phyloP scores from a whole-genome alignment of 805 yeast species.

The Candida patagonica region DNA sequence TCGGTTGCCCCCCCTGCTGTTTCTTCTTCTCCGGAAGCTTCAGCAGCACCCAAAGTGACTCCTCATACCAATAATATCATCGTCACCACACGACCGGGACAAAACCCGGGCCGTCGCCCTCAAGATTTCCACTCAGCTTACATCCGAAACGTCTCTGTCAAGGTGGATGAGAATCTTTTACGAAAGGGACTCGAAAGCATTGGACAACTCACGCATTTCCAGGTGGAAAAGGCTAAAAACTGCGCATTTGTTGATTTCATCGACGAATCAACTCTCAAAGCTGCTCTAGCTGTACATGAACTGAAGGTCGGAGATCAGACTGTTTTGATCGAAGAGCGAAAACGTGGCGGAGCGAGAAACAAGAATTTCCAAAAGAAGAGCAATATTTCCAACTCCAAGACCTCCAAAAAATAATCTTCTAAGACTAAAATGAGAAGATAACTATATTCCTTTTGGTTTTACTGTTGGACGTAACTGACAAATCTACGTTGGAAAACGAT shows the following conservation, averaged over 20 bases:
- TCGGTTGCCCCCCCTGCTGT: slow-evolving; percentile 1
- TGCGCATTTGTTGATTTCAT: slow-evolving; percentile 32
- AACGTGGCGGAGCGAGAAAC: slow-evolving; percentile 23
- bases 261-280: slow-evolving; percentile 22
- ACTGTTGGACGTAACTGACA: slow-evolving; percentile 3
- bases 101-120: slow-evolving; percentile 6
- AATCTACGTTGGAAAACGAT: not conserved
- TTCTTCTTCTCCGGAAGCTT: not conserved
- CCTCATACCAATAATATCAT: not conserved
- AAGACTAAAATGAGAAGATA: slow-evolving; percentile 2
- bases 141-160: slow-evolving; percentile 26
- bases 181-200: slow-evolving; percentile 23
- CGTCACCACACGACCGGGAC: slow-evolving; percentile 3
- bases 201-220: slow-evolving; percentile 28
- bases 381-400: not conserved
- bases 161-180: slow-evolving; percentile 22
- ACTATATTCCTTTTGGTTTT: not conserved
- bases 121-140: slow-evolving; percentile 28
- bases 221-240: slow-evolving; percentile 23
- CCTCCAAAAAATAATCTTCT: not conserved
- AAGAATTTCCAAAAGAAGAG: slow-evolving; percentile 8
- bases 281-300: slow-evolving; percentile 25
- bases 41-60: not conserved
- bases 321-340: slow-evolving; percentile 26
- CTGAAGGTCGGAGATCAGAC: slow-evolving; percentile 23